Conservation (phyloP, 768 basidiomycete genomes). For the Candolleomyces aberdarensis region DNA sequence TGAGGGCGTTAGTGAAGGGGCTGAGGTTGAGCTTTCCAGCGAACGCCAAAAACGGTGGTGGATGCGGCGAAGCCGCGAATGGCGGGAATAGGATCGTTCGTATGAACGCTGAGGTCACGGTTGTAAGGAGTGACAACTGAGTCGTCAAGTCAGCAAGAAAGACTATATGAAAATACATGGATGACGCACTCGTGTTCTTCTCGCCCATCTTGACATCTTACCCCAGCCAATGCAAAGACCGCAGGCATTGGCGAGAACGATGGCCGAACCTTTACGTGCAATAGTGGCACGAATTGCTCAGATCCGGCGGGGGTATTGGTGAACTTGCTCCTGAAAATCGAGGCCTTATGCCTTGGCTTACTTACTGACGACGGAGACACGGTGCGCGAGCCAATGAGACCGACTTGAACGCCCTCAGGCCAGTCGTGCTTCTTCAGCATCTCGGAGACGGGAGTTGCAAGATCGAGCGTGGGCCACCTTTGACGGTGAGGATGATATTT, state of each 20-base stretch:
- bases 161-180: no score
- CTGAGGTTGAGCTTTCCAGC: slow-evolving; percentile 99
- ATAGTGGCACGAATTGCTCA: slow-evolving; percentile 60
- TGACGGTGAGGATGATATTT: no score
- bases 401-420: slow-evolving; percentile 33
- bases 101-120: slow-evolving; percentile 99
- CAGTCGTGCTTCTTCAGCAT: slow-evolving; percentile 69
- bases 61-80: slow-evolving; percentile 97
- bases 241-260: slow-evolving; percentile 87
- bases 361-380: no score
- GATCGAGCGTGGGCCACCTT: no score
- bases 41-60: slow-evolving; percentile 95
- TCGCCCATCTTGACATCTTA: no score
- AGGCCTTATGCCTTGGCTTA: slow-evolving; percentile 83
- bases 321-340: slow-evolving; percentile 82
- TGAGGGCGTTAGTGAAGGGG: slow-evolving; percentile 89
- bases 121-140: slow-evolving; percentile 99
- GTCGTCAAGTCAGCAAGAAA: neutral
- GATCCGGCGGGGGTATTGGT: no score
- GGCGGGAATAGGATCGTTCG: slow-evolving; percentile 96
- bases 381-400: slow-evolving; percentile 98
- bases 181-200: no score
- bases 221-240: slow-evolving; percentile 84
- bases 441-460: slow-evolving; percentile 20
- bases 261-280: slow-evolving; percentile 78